Percentiles rank a stretch among this genome's conserved stretches.
Conservation (phyloP, 1,139 yeast genomes). For the Kodamaea derodonti region DNA sequence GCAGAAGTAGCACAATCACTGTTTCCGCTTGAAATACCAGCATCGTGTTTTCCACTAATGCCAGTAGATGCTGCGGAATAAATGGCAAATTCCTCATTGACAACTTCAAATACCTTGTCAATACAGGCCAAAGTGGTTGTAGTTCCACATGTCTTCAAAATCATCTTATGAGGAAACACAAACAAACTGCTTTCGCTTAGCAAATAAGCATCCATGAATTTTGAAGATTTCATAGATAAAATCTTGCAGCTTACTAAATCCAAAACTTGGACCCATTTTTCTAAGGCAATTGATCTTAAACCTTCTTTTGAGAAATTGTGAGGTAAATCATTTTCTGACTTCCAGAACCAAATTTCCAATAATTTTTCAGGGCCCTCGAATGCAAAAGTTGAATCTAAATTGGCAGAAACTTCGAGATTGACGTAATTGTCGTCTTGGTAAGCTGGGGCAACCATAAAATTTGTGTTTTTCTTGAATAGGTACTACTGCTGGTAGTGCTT, state of each 20-base stretch:
- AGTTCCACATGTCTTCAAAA: conserved; percentile 94
- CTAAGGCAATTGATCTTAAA: conserved; percentile 62
- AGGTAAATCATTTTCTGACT: conserved; percentile 37
- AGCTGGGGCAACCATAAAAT: conserved; percentile 44
- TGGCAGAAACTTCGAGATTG: conserved; percentile 74
- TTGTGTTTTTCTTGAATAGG: conserved; percentile 1
- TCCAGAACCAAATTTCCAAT: conserved; percentile 83
- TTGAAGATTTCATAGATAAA: conserved; percentile 69
- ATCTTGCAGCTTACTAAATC: conserved; percentile 87
- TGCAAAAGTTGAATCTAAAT: conserved; percentile 82
- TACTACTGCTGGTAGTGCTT: conserved; percentile 2
- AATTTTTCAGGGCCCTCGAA: conserved; percentile 97
- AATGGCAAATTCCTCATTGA: conserved; percentile 23
- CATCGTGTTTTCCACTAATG: neutral
- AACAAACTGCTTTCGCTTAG: conserved; percentile 88
- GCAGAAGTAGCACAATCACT: neutral
- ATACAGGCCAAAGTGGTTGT: conserved; percentile 85
- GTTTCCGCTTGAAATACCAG: neutral
- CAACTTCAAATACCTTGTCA: conserved; percentile 55
- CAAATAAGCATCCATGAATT: conserved; percentile 74
- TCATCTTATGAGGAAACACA: conserved; percentile 80
- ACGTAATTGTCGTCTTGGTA: conserved; percentile 34
- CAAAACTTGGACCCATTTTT: conserved; percentile 67
- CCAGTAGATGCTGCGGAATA: conserved; percentile 1
- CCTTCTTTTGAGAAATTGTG: conserved; percentile 34